These are phyloP conservation scores for Prinsepia uniflora DNA, from an alignment of 306 rosid genomes.

Conservation along the genomic window DNA sequence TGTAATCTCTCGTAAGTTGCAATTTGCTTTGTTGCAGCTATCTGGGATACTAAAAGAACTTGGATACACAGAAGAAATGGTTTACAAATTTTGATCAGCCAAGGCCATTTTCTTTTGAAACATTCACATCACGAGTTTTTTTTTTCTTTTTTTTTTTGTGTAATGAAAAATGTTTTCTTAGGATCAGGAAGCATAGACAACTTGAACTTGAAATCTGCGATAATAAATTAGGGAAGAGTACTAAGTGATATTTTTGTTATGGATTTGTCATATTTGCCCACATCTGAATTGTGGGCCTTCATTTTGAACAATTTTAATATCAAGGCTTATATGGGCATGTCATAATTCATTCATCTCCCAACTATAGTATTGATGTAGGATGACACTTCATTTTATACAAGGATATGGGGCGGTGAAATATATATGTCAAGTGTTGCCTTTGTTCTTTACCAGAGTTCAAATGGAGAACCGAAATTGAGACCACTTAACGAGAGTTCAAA, in stretches of 20 bases:
- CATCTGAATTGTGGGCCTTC: not conserved
- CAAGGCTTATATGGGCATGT: no score
- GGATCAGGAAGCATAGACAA: not conserved
- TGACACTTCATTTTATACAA: no score
- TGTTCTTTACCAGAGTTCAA: no score
- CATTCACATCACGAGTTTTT: conserved; percentile 17
- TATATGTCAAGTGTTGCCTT: no score
- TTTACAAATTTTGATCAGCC: conserved; percentile 71
- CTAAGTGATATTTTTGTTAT: not conserved
- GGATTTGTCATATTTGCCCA: not conserved
- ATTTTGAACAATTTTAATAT: not conserved
- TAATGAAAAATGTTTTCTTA: conserved; percentile 26
- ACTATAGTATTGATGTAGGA: no score
- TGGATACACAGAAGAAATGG: conserved; percentile 94
- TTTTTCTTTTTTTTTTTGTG: conserved; percentile 10
- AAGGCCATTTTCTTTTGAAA: conserved; percentile 15
- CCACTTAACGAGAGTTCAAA: no score
- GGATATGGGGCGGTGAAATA: no score
- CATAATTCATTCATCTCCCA: no score
- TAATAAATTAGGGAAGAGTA: not conserved
- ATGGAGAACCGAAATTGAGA: no score
- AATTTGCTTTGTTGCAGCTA: conserved; percentile 50
- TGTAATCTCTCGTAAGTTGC: not conserved
- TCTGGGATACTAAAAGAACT: conserved; percentile 79
- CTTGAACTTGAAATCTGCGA: not conserved